Conservation (phyloP, 2,329 filamentous ascomycete species). For the Neonectria faginata region DNA sequence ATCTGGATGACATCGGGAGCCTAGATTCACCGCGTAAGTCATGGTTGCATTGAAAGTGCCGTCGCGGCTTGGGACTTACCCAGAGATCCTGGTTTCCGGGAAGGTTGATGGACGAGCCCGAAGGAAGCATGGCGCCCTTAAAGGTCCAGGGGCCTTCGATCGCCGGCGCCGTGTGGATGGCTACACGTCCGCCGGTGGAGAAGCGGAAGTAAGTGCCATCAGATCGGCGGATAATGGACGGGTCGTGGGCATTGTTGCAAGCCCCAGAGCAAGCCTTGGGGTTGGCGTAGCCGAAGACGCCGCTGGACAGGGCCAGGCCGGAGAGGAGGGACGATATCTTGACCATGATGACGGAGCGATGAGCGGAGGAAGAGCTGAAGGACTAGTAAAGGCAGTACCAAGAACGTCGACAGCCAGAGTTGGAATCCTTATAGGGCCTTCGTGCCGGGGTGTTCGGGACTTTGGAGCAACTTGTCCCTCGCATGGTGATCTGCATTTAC, state of each 20-base stretch:
- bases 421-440: background rate
- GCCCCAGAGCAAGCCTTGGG: conserved; percentile 54
- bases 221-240: conserved; percentile 52
- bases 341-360: conserved; percentile 15
- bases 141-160: conserved; percentile 57
- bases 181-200: conserved; percentile 55
- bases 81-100: conserved; percentile 57
- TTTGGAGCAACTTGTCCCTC: background rate
- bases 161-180: conserved; percentile 52
- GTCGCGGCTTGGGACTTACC: conserved; percentile 47
- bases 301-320: conserved; percentile 15
- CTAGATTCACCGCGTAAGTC: conserved; percentile 4
- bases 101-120: conserved; percentile 54
- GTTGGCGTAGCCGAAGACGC: conserved; percentile 35
- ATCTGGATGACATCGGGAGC: conserved; percentile 53
- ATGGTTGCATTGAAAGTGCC: background rate
- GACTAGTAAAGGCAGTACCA: background rate
- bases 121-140: conserved; percentile 52
- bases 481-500: background rate
- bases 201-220: conserved; percentile 59
- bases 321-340: conserved; percentile 24
- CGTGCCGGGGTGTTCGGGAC: background rate
- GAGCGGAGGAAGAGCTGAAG: background rate
- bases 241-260: conserved; percentile 54
- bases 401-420: background rate